Evolutionary conservation across 164 flowering plant species (phyloP).

Genomic region (Magnolia kwangsiensis): DNA sequence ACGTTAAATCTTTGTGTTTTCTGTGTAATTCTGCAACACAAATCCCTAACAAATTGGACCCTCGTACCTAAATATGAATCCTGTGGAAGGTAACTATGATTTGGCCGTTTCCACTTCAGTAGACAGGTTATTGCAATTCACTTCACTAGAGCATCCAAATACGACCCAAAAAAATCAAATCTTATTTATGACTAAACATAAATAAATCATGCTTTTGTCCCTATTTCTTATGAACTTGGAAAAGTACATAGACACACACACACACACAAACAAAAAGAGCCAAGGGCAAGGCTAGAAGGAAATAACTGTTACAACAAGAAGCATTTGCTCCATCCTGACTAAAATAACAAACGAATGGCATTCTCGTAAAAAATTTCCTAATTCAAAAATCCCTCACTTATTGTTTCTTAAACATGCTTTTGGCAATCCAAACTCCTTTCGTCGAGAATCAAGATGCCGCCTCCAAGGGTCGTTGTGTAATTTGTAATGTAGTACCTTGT

Average conservation of each 20-base stretch:
- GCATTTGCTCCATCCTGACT: constrained; percentile 6
- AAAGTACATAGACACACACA: too few species aligned
- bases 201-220: neutral
- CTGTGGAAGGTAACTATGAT: too few species aligned
- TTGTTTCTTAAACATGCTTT: constrained; percentile 44
- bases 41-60: too few species aligned
- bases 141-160: neutral
- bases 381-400: neutral
- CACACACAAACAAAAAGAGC: neutral
- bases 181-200: neutral
- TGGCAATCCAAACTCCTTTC: constrained; percentile 67
- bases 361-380: neutral
- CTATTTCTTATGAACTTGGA: neutral
- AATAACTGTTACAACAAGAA: neutral
- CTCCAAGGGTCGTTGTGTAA: constrained; percentile 94
- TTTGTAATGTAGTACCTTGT: constrained; percentile 79
- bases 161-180: neutral
- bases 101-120: too few species aligned
- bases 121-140: neutral
- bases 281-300: neutral
- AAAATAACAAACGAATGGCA: neutral
- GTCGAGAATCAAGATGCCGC: constrained; percentile 23
- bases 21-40: too few species aligned
- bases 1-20: too few species aligned
- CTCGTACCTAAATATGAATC: too few species aligned